Evolutionary conservation across 1,284 basidiomycete species (phyloP).

Genomic region (Cutaneotrichosporon spelunceum): DNA sequence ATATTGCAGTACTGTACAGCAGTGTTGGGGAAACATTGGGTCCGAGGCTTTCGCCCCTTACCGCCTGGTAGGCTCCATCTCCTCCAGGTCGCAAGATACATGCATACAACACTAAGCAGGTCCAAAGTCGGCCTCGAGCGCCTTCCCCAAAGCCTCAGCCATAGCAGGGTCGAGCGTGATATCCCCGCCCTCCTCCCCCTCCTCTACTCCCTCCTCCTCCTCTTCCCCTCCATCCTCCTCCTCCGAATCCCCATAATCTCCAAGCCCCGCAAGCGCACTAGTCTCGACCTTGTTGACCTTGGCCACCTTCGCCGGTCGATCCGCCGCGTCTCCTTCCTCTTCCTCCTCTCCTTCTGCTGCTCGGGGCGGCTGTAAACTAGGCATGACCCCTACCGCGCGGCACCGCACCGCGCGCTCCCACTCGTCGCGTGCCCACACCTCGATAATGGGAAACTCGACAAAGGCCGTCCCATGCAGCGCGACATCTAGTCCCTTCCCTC

Average conservation of each 20-base stretch:
- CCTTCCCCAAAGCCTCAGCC: conserved; percentile 35
- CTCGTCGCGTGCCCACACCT: conserved; percentile 61
- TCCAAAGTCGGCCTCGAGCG: conserved; percentile 23
- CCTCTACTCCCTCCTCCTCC: conserved; percentile 12
- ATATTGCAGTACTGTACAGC: no score
- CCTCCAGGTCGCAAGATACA: neutral
- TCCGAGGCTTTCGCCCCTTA: no score
- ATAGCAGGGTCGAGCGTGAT: conserved; percentile 17
- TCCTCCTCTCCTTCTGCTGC: conserved; percentile 10
- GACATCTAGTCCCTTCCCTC: conserved; percentile 54
- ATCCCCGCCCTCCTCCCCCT: conserved; percentile 11
- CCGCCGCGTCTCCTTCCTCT: conserved; percentile 43
- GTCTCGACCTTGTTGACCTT: conserved; percentile 31
- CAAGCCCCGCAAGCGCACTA: conserved; percentile 53
- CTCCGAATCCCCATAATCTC: conserved; percentile 23
- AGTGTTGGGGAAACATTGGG: no score
- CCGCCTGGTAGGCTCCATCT: no score
- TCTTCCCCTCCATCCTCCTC: conserved; percentile 35
- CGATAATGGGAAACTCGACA: conserved; percentile 75
- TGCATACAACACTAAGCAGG: neutral
- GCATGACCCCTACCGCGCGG: conserved; percentile 45
- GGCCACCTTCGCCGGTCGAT: conserved; percentile 53
- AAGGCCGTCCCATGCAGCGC: conserved; percentile 63
- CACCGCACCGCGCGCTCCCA: conserved; percentile 58
- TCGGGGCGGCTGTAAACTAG: conserved; percentile 30